Evolutionary conservation across 2,329 filamentous ascomycete species (phyloP).

Genomic region (Microthyrium microscopicum): DNA sequence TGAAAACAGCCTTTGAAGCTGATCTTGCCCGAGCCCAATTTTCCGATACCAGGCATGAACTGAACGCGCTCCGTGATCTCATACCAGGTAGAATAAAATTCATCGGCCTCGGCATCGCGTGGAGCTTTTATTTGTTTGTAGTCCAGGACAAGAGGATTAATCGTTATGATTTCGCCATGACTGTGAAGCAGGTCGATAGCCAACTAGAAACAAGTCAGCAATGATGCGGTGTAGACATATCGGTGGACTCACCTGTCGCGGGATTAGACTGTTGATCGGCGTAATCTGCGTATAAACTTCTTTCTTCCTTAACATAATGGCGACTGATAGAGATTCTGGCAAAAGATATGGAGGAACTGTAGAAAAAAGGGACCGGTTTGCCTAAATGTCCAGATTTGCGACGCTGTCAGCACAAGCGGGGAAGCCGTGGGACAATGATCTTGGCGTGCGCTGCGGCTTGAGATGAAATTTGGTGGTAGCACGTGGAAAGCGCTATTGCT

Average conservation of each 20-base stretch:
- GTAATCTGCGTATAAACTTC: constrained; percentile 52
- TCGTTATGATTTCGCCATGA: constrained; percentile 52
- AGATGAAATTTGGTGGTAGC: too few relatives aligned
- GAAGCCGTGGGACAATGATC: too few relatives aligned
- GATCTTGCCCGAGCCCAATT: constrained; percentile 47
- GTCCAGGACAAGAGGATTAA: constrained; percentile 51
- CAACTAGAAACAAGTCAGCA: too few relatives aligned
- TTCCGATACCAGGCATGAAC: constrained; percentile 48
- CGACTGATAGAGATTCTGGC: too few relatives aligned
- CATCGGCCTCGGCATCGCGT: constrained; percentile 49
- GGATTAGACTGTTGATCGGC: constrained; percentile 52
- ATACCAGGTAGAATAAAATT: constrained; percentile 60
- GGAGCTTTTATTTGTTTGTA: constrained; percentile 49
- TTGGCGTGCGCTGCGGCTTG: too few relatives aligned
- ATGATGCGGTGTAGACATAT: too few relatives aligned
- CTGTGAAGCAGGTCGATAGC: constrained; percentile 57
- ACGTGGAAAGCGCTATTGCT: too few relatives aligned
- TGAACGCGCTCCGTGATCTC: constrained; percentile 55
- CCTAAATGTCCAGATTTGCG: too few relatives aligned
- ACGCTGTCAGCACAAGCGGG: too few relatives aligned
- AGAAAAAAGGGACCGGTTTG: too few relatives aligned
- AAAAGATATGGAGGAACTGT: too few relatives aligned
- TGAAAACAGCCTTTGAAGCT: constrained; percentile 57
- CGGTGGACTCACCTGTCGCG: too few relatives aligned
- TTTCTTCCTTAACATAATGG: constrained; percentile 35